Percentiles rank a stretch among this genome's conserved stretches.
These are phyloP conservation scores for Stylosanthes scabra DNA, from an alignment of 331 rosid genomes.

Conservation along the genomic window DNA sequence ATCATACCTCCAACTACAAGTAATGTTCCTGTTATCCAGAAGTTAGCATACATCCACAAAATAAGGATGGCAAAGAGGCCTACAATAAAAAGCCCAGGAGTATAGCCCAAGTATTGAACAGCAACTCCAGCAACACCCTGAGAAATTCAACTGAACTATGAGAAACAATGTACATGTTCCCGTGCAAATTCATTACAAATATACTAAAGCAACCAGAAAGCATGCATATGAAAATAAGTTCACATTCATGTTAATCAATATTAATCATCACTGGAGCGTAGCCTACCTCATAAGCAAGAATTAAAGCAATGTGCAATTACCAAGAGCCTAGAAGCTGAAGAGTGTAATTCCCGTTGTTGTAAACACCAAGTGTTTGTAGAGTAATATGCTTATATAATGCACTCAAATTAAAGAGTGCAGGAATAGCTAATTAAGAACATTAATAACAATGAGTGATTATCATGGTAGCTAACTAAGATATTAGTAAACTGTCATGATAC, in stretches of 20 bases:
- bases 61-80: conserved; percentile 92
- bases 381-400: not conserved
- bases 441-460: not conserved
- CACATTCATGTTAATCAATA: not conserved
- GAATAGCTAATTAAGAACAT: conserved; percentile 4
- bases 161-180: conserved; percentile 35
- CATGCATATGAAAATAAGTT: not conserved
- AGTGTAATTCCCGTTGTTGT: conserved; percentile 20
- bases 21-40: conserved; percentile 93
- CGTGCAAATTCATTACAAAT: conserved; percentile 18
- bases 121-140: conserved; percentile 95
- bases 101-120: conserved; percentile 88
- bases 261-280: conserved; percentile 13
- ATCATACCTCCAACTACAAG: conserved; percentile 90
- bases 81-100: conserved; percentile 93
- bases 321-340: conserved; percentile 34
- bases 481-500: not conserved
- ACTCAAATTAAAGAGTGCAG: conserved; percentile 22
- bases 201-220: conserved; percentile 25
- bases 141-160: conserved; percentile 47
- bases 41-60: conserved; percentile 97
- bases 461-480: conserved; percentile 8
- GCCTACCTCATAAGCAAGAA: conserved; percentile 27
- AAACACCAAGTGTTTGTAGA: conserved; percentile 3
- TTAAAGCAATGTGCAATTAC: conserved; percentile 10